Percentiles rank a stretch among this genome's conserved stretches.
Conservation (phyloP, 495 filamentous ascomycete genomes). For the Xylaria longipes region DNA sequence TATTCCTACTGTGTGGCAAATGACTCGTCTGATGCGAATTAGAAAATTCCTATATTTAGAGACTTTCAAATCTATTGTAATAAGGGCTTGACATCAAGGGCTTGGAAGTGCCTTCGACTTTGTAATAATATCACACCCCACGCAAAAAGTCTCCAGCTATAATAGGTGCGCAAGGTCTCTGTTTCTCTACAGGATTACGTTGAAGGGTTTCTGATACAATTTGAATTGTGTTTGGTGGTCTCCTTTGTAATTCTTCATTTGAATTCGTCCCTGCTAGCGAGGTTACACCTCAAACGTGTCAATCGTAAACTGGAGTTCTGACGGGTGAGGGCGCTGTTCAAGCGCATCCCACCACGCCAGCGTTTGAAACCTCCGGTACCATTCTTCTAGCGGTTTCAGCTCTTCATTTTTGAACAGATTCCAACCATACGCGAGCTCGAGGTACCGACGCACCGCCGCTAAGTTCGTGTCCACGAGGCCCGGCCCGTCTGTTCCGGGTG, state of each 20-base stretch:
- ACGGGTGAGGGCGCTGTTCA: not conserved
- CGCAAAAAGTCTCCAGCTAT: not conserved
- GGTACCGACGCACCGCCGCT: not conserved
- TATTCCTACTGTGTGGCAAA: no score
- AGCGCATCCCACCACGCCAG: conserved; percentile 10
- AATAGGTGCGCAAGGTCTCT: not conserved
- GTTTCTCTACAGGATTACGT: not conserved
- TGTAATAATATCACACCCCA: no score
- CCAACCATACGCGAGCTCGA: conserved; percentile 1
- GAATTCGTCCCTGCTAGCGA: not conserved
- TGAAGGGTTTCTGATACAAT: not conserved
- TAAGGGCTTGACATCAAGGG: no score
- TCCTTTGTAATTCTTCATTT: not conserved
- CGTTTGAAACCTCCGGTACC: conserved; percentile 3
- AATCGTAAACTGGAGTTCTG: not conserved
- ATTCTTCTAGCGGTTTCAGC: conserved; percentile 12
- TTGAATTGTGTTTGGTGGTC: not conserved
- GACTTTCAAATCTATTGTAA: no score
- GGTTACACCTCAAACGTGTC: not conserved
- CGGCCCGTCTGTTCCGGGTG: not conserved
- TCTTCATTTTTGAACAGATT: conserved; percentile 3
- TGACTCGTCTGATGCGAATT: no score
- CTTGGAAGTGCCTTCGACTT: no score
- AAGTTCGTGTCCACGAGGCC: conserved; percentile 3
- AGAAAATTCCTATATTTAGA: no score